Base-by-base conservation (phyloP, 495 filamentous ascomycete species). In the Delitschia confertaspora region DNA sequence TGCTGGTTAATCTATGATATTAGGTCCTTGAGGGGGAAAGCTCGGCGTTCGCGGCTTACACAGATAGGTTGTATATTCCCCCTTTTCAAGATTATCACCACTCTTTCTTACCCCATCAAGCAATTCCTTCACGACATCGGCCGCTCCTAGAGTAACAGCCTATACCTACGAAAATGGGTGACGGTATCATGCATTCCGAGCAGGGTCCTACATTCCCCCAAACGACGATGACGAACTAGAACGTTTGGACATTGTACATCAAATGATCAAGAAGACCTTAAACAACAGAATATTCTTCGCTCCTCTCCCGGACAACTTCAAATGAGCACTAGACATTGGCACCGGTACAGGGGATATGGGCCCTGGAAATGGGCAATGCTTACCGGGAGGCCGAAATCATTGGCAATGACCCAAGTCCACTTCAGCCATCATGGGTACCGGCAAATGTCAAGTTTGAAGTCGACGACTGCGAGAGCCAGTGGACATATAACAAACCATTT, bases 181-280 rank as follows among this genome's bases (percentile, higher is more conserved):
- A 18, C 46, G 55, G 10, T 58, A 58, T 50, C 52, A 55, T 35
- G 42, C 42, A 27, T 58, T 48, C 45, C 35, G 45, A 16, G 38
- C 47, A 5, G 52, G 52, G 17, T 21, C 31, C 10, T 55, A 55
- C 18, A 32, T 42, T 10, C 31, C 51, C 17, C 51, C 51, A 16
- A 55, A 51, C 40, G 51, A 55, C 22, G 51, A 55, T n/a, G 30
- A 38, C 22, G 51, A 54, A 31, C 38, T 38, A 17, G 51, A 54
- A 23, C 51, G 51, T 3, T 29, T 54, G 25, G 78, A 83, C 59
- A 72, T 82, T 57, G 76, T 45, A 6, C 51, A 55, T 23, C 41
- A 50, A n/a, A 42, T 55, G 46, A 11, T 55, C 6, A 49, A 50
- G 26, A 55, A 42, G 23, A 42, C 41, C 4, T 21, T 51, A 24